Evolutionary conservation across 345 rosid species (phyloP).

Genomic region (Excoecaria cochinchinensis): DNA sequence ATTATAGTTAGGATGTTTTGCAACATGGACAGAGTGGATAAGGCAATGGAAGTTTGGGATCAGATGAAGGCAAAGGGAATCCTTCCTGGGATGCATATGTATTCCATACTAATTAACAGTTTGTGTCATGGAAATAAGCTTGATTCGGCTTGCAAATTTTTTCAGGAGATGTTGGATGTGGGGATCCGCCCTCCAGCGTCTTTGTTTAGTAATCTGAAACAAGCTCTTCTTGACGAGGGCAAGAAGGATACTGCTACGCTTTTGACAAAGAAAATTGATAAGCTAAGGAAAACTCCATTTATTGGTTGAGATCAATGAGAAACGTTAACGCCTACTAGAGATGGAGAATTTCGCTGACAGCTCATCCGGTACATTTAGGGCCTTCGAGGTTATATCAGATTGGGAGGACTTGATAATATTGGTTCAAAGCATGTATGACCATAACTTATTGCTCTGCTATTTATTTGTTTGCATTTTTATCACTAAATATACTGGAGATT

Average conservation of each 20-base stretch:
- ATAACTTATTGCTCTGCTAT: neutral
- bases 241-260: conserved; percentile 44
- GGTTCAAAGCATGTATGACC: neutral
- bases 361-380: neutral
- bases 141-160: conserved; percentile 78
- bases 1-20: conserved; percentile 85
- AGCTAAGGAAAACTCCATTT: conserved; percentile 59
- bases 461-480: neutral
- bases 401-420: neutral
- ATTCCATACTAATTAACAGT: conserved; percentile 56
- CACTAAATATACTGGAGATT: neutral
- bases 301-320: conserved; percentile 27
- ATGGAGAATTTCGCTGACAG: neutral
- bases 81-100: conserved; percentile 90
- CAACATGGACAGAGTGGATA: conserved; percentile 53
- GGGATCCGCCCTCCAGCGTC: conserved; percentile 81
- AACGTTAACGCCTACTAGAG: neutral
- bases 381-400: neutral
- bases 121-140: conserved; percentile 57
- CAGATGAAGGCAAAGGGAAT: conserved; percentile 74
- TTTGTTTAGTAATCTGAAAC: conserved; percentile 73
- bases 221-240: conserved; percentile 60
- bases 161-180: conserved; percentile 76
- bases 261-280: conserved; percentile 58
- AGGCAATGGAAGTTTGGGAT: conserved; percentile 65